These are phyloP conservation scores for Tuber umbilicatum DNA, from an alignment of 495 filamentous ascomycete genomes.

Conservation along the genomic window DNA sequence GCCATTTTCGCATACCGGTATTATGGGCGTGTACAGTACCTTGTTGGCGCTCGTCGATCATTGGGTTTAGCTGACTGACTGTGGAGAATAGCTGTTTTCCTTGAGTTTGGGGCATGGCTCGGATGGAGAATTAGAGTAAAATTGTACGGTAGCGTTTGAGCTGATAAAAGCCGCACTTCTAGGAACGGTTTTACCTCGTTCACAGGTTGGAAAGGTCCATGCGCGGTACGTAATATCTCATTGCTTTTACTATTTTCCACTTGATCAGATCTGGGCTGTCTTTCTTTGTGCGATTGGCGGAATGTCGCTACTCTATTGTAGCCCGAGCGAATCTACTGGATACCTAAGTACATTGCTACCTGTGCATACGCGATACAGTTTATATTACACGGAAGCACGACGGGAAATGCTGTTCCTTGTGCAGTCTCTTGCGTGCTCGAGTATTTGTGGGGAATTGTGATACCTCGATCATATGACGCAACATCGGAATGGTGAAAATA, in stretches of 20 bases:
- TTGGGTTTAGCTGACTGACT: background rate
- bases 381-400: constrained; percentile 49
- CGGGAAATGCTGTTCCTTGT: constrained; percentile 48
- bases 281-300: background rate
- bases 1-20: constrained; percentile 25
- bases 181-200: constrained; percentile 44
- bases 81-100: constrained; percentile 20
- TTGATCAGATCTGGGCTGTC: background rate
- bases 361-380: constrained; percentile 49
- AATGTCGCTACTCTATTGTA: constrained; percentile 16
- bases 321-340: constrained; percentile 46
- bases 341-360: constrained; percentile 44
- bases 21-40: constrained; percentile 19
- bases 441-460: background rate
- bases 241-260: background rate
- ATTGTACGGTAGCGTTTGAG: background rate
- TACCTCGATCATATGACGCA: background rate
- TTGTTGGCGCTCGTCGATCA: no score
- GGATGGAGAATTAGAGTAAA: background rate
- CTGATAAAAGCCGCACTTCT: background rate
- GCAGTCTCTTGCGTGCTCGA: constrained; percentile 20
- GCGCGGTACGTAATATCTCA: constrained; percentile 46
- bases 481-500: no score
- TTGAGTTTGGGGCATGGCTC: constrained; percentile 19
- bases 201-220: constrained; percentile 51